These are phyloP conservation scores for Hyphopichia wangnamkhiaoensis DNA, from an alignment of 1,139 yeast genomes.

Conservation along the genomic window DNA sequence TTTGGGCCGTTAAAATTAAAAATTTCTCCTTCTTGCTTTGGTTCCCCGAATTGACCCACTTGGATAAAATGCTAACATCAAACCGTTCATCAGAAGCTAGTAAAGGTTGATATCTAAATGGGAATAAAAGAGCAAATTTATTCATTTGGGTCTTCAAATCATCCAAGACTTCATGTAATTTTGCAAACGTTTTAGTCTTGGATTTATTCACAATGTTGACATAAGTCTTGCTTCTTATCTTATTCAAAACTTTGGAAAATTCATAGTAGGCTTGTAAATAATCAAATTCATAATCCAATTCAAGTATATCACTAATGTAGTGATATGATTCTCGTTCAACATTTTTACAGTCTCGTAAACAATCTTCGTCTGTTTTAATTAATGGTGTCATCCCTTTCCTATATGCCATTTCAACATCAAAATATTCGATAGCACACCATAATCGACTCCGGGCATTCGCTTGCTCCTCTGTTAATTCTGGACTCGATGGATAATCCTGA, in stretches of 20 bases:
- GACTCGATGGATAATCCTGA: conserved; percentile 19
- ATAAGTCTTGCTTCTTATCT: conserved; percentile 16
- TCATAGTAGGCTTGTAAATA: not conserved
- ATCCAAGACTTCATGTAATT: conserved; percentile 1
- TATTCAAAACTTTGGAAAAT: conserved; percentile 9
- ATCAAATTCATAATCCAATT: conserved; percentile 1
- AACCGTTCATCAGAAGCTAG: not conserved
- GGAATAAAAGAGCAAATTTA: not conserved
- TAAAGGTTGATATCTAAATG: not conserved
- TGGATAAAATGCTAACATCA: not conserved
- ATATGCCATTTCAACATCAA: conserved; percentile 23
- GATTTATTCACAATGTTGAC: conserved; percentile 12
- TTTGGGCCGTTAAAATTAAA: conserved; percentile 14
- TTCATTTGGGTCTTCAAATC: conserved; percentile 4
- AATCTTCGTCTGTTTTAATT: conserved; percentile 14
- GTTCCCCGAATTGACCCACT: not conserved
- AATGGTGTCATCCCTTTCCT: conserved; percentile 24
- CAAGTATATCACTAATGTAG: not conserved
- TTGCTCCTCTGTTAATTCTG: conserved; percentile 10
- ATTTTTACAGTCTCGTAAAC: conserved; percentile 13
- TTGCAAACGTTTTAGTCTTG: conserved; percentile 7
- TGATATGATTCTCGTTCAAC: conserved; percentile 1
- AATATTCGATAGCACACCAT: conserved; percentile 23
- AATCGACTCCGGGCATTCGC: conserved; percentile 13
- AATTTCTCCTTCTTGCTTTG: conserved; percentile 1